Conservation (phyloP, 1,284 basidiomycete genomes). For the Ceratobasidium papillatum region DNA sequence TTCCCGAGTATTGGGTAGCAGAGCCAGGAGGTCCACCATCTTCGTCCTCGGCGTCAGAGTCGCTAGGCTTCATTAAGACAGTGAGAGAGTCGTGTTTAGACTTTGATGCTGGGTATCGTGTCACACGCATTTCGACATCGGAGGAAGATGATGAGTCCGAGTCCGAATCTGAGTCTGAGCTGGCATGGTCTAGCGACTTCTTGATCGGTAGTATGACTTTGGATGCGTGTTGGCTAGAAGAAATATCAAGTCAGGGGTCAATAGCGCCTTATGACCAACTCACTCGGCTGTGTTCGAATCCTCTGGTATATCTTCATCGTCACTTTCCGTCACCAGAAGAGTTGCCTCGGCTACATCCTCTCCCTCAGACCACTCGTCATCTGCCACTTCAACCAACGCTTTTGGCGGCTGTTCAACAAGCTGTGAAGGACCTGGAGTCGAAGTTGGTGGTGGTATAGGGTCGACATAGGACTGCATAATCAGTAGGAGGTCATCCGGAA, state of each 20-base stretch:
- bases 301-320: background rate
- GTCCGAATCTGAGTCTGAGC: conserved; percentile 55
- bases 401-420: background rate
- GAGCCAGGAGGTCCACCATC: conserved; percentile 45
- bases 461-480: conserved; percentile 40
- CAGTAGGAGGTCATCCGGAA: conserved; percentile 28
- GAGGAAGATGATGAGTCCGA: conserved; percentile 47
- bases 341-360: conserved; percentile 29
- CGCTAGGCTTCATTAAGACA: conserved; percentile 18
- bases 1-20: conserved; percentile 45
- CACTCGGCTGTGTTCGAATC: conserved; percentile 9
- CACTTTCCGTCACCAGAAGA: conserved; percentile 3
- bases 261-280: background rate
- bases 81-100: conserved; percentile 37
- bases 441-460: background rate
- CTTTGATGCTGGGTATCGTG: conserved; percentile 12
- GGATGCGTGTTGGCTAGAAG: background rate
- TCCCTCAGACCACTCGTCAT: conserved; percentile 31
- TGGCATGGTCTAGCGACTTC: background rate
- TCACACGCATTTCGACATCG: conserved; percentile 57
- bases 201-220: background rate
- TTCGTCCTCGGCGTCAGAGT: conserved; percentile 49
- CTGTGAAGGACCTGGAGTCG: background rate
- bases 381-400: background rate
- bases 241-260: background rate